Evolutionary conservation across 108 stramenopile species (phyloP), one percentile per base, ranked within the genome.

Genomic region (Nitzschia putrida): DNA sequence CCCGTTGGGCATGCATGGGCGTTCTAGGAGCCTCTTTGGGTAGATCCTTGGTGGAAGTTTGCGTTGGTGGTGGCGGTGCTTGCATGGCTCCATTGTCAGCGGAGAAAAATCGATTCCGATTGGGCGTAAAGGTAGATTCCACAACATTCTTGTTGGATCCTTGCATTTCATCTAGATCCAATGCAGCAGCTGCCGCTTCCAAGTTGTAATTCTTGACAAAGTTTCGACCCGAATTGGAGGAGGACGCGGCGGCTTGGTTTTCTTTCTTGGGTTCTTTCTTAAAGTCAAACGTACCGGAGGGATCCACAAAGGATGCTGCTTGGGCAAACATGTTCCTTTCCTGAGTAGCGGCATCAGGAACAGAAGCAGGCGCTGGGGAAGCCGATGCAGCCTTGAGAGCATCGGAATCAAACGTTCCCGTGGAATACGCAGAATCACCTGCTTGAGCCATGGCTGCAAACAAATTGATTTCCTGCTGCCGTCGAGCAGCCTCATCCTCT

Each of bases 1-100:
- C 89, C 57, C 80, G 80, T 73, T 94, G 89, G 20, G 73, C 68
- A 55, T 80, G 88, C 72, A 91, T 86, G 47, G 79, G 71, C 7
- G 64, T 69, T 29, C 73, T 41, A 14, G 61, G 53, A 22, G 39
- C 22, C 20, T 57, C 16, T 42, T 58, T 71, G 47, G 41, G 40
- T 3, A 55, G 41, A 0, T 25, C 43, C 16, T 76, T 34, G 14
- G 21, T 20, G 8, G 40, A 16, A 11, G 21, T 50, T 50, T 51
- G 54, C 29, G 29, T 34, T 8, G 10, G 13, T 54, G 39, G 8
- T 40, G 40, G 11, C 8, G 38, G 13, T 24, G 39, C 9, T n/a
- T 34, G 34, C 26, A 8, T 3, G 69, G 39, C 16, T 10, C 14
- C 21, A 20, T 13, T 18, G 41, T 26, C 13, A 1, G 57, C 41